These are phyloP conservation scores for Huiozyma sinensis DNA, from an alignment of 805 yeast genomes.

Conservation along the genomic window DNA sequence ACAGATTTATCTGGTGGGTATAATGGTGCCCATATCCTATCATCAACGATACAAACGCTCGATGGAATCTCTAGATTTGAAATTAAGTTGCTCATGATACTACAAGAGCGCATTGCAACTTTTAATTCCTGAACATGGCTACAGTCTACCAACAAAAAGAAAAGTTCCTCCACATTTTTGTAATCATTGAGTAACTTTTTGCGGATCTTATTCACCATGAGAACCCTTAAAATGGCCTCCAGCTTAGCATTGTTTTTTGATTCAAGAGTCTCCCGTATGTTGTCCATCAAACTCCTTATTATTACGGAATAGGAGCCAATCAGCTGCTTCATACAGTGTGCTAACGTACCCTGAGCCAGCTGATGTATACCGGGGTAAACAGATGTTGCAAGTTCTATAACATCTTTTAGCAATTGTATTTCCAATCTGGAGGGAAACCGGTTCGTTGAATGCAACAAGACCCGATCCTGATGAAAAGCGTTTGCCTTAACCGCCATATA, in stretches of 20 bases:
- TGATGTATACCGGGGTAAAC: slow-evolving; percentile 58
- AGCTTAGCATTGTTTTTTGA: slow-evolving; percentile 42
- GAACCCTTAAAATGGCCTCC: slow-evolving; percentile 52
- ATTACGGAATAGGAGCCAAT: slow-evolving; percentile 54
- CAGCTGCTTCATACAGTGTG: slow-evolving; percentile 59
- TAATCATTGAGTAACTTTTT: slow-evolving; percentile 49
- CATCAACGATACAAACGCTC: slow-evolving; percentile 43
- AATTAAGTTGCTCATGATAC: slow-evolving; percentile 35
- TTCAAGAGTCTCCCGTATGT: slow-evolving; percentile 40
- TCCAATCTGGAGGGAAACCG: slow-evolving; percentile 63
- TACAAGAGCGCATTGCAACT: slow-evolving; percentile 44
- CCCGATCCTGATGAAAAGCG: slow-evolving; percentile 64
- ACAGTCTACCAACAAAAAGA: slow-evolving; percentile 43
- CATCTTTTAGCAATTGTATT: slow-evolving; percentile 48
- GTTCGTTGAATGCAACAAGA: slow-evolving; percentile 59
- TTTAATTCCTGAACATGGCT: slow-evolving; percentile 44
- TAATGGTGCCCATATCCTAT: slow-evolving; percentile 31
- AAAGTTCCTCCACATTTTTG: slow-evolving; percentile 37
- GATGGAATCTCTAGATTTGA: slow-evolving; percentile 39
- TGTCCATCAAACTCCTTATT: slow-evolving; percentile 32
- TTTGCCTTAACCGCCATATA: slow-evolving; percentile 67
- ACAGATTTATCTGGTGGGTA: slow-evolving; percentile 53
- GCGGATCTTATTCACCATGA: slow-evolving; percentile 47
- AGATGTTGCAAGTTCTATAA: slow-evolving; percentile 55
- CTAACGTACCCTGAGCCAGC: slow-evolving; percentile 58